phyloP scores from a whole-genome alignment of 352 stramenopile genomes.

The Phytophthora hybrid region DNA sequence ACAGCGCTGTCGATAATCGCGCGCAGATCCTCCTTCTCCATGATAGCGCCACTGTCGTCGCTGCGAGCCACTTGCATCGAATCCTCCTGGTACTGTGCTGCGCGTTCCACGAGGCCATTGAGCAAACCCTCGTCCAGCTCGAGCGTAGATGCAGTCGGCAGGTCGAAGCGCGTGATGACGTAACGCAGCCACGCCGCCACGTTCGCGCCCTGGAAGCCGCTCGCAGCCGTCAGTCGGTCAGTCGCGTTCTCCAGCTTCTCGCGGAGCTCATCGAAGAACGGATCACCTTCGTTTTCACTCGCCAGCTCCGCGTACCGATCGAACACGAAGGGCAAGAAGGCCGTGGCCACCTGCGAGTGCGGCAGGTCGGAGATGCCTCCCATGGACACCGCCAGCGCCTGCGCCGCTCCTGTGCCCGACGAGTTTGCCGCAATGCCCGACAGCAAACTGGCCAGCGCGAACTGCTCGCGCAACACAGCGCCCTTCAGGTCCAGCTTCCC shows the following conservation, averaged over 20 bases:
- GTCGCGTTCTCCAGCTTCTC: slow-evolving; percentile 58
- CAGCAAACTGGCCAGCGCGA: slow-evolving; percentile 65
- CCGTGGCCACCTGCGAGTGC: slow-evolving; percentile 62
- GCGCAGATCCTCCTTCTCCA: slow-evolving; percentile 73
- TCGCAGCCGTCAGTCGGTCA: slow-evolving; percentile 59
- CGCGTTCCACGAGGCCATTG: slow-evolving; percentile 63
- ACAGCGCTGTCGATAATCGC: slow-evolving; percentile 63
- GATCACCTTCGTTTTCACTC: slow-evolving; percentile 69
- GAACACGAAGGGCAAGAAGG: slow-evolving; percentile 78
- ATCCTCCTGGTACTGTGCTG: slow-evolving; percentile 60
- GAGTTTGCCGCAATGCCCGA: slow-evolving; percentile 64
- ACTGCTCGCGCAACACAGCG: slow-evolving; percentile 55
- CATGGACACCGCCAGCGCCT: slow-evolving; percentile 69
- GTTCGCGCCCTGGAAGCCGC: slow-evolving; percentile 59
- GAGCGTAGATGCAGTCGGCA: slow-evolving; percentile 59
- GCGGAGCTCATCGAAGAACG: slow-evolving; percentile 68
- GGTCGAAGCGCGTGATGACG: slow-evolving; percentile 62
- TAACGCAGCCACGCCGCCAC: slow-evolving; percentile 72
- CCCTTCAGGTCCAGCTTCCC: slow-evolving; percentile 74
- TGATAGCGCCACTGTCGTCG: slow-evolving; percentile 45
- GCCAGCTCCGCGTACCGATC: slow-evolving; percentile 60
- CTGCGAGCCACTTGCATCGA: slow-evolving; percentile 40
- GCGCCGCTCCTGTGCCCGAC: slow-evolving; percentile 59
- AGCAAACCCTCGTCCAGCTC: slow-evolving; percentile 67
- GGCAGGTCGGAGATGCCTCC: slow-evolving; percentile 76